Evolutionary conservation across 2,329 filamentous ascomycete genomes (phyloP).

Genomic region (Xylariaceae sp.): DNA sequence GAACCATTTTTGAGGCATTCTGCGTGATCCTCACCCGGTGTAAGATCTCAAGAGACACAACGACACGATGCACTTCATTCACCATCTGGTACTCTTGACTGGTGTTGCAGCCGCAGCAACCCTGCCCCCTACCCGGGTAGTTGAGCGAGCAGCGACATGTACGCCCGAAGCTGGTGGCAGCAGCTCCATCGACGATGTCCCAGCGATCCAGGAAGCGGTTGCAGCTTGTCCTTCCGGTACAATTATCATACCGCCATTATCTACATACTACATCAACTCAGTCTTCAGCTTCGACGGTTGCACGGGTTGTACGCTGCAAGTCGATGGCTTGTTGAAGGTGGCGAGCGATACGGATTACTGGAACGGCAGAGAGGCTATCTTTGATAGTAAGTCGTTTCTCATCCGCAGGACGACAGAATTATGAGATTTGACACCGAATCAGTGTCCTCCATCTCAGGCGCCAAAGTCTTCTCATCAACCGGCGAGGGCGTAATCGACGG

Average conservation of each 20-base stretch:
- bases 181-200: conserved; percentile 14
- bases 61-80: background rate
- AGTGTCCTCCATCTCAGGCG: conserved; percentile 14
- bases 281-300: conserved; percentile 14
- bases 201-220: conserved; percentile 14
- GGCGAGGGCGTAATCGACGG: conserved; percentile 14
- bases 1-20: background rate
- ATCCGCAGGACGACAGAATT: no score
- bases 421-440: background rate
- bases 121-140: conserved; percentile 3
- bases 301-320: conserved; percentile 12
- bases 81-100: background rate
- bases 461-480: conserved; percentile 15
- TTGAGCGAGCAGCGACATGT: conserved; percentile 13
- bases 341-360: conserved; percentile 16
- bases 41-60: no score
- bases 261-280: conserved; percentile 15
- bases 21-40: background rate
- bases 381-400: conserved; percentile 8
- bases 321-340: conserved; percentile 11
- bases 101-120: background rate
- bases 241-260: conserved; percentile 12
- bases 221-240: conserved; percentile 14
- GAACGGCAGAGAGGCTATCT: conserved; percentile 10
- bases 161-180: conserved; percentile 12